phyloP scores from a whole-genome alignment of 169 alveolate genomes.

The Plasmodium adleri region DNA sequence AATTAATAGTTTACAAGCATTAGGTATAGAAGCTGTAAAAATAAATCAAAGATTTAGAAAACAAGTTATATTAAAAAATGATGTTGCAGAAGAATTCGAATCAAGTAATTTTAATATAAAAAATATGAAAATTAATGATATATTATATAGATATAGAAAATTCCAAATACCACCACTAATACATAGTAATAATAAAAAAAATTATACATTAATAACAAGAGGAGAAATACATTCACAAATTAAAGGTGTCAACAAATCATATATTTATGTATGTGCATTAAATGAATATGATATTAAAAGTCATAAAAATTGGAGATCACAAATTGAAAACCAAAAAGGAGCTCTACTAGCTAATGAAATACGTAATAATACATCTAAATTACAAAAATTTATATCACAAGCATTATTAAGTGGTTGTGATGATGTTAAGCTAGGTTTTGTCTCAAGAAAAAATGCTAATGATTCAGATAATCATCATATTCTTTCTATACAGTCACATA shows the following conservation, averaged over 20 bases:
- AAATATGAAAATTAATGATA: conserved; percentile 85
- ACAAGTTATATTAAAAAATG: conserved; percentile 86
- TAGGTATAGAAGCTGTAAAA: conserved; percentile 92
- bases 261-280: conserved; percentile 88
- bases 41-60: conserved; percentile 91
- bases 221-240: conserved; percentile 88
- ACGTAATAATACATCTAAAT: conserved; percentile 91
- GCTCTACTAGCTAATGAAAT: conserved; percentile 91
- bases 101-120: conserved; percentile 85
- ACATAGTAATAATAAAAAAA: conserved; percentile 79
- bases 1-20: conserved; percentile 90
- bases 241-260: conserved; percentile 80
- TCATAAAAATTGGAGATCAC: conserved; percentile 90
- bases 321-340: conserved; percentile 91
- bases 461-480: conserved; percentile 90
- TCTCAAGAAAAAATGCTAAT: conserved; percentile 88
- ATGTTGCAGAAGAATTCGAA: conserved; percentile 81
- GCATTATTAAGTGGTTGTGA: conserved; percentile 93
- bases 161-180: conserved; percentile 86
- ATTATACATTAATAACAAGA: conserved; percentile 80
- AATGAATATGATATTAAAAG: conserved; percentile 89
- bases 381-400: conserved; percentile 91
- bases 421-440: conserved; percentile 89
- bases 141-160: conserved; percentile 91
- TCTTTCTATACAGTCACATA: conserved; percentile 89